Percentiles rank a stretch among this genome's conserved stretches.
Conservation (phyloP, 2,329 filamentous ascomycete genomes). For the Beauveria australis region DNA sequence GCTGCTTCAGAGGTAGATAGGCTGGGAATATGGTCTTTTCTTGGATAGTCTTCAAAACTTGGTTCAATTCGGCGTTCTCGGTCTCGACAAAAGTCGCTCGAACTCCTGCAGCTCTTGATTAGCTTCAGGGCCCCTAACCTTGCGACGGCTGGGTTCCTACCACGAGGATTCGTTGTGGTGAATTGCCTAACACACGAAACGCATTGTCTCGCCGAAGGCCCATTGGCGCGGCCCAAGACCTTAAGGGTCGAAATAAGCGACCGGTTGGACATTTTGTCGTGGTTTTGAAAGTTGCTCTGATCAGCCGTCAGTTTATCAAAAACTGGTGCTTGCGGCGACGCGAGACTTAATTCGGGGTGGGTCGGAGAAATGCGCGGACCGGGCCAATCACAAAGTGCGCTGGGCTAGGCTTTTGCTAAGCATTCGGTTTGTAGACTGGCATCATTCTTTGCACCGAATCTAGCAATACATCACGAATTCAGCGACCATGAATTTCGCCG, state of each 20-base stretch:
- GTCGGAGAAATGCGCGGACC: slow-evolving; percentile 22
- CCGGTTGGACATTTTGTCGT: slow-evolving; percentile 8
- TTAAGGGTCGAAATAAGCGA: slow-evolving; percentile 1
- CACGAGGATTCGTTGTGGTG: slow-evolving; percentile 3
- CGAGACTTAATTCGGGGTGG: slow-evolving; percentile 13
- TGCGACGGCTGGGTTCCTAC: background rate
- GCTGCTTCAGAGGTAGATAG: slow-evolving; percentile 46
- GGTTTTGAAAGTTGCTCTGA: background rate
- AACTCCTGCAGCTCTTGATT: slow-evolving; percentile 20
- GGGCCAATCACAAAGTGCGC: slow-evolving; percentile 28
- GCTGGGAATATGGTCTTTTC: slow-evolving; percentile 53
- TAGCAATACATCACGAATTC: slow-evolving; percentile 2
- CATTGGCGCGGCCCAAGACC: background rate
- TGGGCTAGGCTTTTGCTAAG: slow-evolving; percentile 8
- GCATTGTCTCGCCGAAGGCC: background rate
- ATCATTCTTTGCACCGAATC: slow-evolving; percentile 7
- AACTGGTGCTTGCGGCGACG: slow-evolving; percentile 10
- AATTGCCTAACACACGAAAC: slow-evolving; percentile 1
- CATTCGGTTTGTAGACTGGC: background rate
- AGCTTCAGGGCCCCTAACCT: slow-evolving; percentile 6
- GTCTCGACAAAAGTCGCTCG: slow-evolving; percentile 40
- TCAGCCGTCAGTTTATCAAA: slow-evolving; percentile 6
- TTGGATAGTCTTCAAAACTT: slow-evolving; percentile 44
- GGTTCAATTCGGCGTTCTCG: slow-evolving; percentile 45
- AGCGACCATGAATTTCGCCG: slow-evolving; percentile 50